These are phyloP conservation scores for Diaporthe aspalathi DNA, from an alignment of 2,329 filamentous ascomycete genomes.

Conservation along the genomic window DNA sequence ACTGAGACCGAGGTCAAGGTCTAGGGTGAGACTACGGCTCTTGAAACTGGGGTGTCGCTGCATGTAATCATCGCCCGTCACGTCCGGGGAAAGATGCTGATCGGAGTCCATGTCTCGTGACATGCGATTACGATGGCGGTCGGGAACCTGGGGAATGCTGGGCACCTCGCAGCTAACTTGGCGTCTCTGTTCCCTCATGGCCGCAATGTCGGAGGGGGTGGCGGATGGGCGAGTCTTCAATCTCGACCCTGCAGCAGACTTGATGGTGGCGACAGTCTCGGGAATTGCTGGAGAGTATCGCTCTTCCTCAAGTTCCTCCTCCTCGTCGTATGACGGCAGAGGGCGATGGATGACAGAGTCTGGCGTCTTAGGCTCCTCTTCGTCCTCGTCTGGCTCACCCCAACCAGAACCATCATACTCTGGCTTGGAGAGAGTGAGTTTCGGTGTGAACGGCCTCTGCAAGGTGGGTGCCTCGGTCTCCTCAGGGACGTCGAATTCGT, in stretches of 20 bases:
- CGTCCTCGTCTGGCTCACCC: slow-evolving; percentile 66
- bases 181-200: slow-evolving; percentile 88
- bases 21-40: slow-evolving; percentile 83
- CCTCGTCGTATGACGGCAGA: slow-evolving; percentile 54
- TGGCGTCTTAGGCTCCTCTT: slow-evolving; percentile 77
- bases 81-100: slow-evolving; percentile 47
- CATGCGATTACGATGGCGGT: slow-evolving; percentile 67
- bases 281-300: slow-evolving; percentile 75
- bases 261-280: slow-evolving; percentile 87
- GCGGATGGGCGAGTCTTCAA: slow-evolving; percentile 90
- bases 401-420: slow-evolving; percentile 74
- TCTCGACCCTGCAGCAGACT: slow-evolving; percentile 81
- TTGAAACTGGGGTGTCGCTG: slow-evolving; percentile 80
- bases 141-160: slow-evolving; percentile 69
- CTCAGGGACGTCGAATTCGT: slow-evolving; percentile 50
- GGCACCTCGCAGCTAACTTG: slow-evolving; percentile 83
- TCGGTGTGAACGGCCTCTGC: slow-evolving; percentile 62
- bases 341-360: slow-evolving; percentile 91
- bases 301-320: slow-evolving; percentile 55
- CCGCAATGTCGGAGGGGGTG: slow-evolving; percentile 83
- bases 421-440: slow-evolving; percentile 63
- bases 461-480: slow-evolving; percentile 52
- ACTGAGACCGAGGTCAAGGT: slow-evolving; percentile 85
- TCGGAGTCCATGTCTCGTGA: slow-evolving; percentile 60
- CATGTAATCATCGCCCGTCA: slow-evolving; percentile 55